Base-by-base conservation (phyloP, 768 basidiomycete genomes). In the Pisolithus sp. region DNA sequence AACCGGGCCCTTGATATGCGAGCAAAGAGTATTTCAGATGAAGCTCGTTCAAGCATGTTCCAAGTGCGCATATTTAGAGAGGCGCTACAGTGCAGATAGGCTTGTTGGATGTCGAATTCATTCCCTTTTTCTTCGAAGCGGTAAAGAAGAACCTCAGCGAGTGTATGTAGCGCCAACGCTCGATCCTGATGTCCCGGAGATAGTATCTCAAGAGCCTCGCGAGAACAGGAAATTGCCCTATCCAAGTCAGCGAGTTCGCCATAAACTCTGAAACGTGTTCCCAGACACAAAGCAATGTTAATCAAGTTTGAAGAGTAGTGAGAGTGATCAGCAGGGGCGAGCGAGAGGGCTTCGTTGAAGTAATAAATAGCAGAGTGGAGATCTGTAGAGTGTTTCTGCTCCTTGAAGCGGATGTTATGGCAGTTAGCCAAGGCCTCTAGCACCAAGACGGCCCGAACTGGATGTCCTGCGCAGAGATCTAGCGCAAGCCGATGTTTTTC, bases 31-130 rank as follows among this genome's bases (percentile, higher is more conserved):
- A 65, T 46, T 18, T 57, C 51, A 37, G 60, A 60, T 15, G 55
- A 26, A 36, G 55, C 55, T 28, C 55, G 57, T 24, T 51, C 48
- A 13, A 57, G 45, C 28, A 59, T 55, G 4, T 60, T 48, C 23
- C 39, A 26, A 30, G 37, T 0, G 4, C 41, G 41, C 37, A 38
- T 45, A 26, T 39, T 54, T 43, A 58, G 38, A 21, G 52, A 53
- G 15, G 46, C 34, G 44, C 39, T 47, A 45, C 63, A 66, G 44
- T 58, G 48, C 18, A 62, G 20, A 17, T 49, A 38, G 7, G 65
- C 66, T 41, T 57, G 57, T 8, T 68, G 62, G 23, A 67, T 57
- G 41, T 68, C 66, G 23, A 57, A 52, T 47, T 64, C 66, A 41
- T 68, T 45, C 0, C 65, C 66, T 0, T 23, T 42, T 36, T 61